phyloP scores from a whole-genome alignment of 2,329 filamentous ascomycete species.

The Aspergillus fumigatiaffinis region DNA sequence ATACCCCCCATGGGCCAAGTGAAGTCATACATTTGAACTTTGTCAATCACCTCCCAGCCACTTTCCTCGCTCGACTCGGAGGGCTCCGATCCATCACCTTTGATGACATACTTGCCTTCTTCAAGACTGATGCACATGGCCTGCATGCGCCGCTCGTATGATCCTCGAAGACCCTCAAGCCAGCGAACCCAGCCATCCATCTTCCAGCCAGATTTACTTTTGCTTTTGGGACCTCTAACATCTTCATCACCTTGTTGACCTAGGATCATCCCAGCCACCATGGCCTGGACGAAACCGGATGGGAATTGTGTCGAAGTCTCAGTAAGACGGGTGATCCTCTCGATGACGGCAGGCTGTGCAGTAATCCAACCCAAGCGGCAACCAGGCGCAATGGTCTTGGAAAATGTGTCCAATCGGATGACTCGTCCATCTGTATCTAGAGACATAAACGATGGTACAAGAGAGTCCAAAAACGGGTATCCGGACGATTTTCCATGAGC shows the following conservation, averaged over 20 bases:
- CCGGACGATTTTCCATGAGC: conserved; percentile 55
- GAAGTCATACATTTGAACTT: conserved; percentile 71
- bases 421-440: conserved; percentile 84
- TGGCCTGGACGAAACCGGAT: conserved; percentile 81
- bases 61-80: conserved; percentile 38
- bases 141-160: conserved; percentile 81
- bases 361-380: conserved; percentile 90
- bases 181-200: conserved; percentile 85
- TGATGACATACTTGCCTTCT: conserved; percentile 61
- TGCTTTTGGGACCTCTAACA: conserved; percentile 36
- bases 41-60: conserved; percentile 73
- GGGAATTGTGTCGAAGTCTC: conserved; percentile 79
- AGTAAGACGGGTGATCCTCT: conserved; percentile 68
- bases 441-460: conserved; percentile 76
- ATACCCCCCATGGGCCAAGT: conserved; percentile 80
- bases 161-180: conserved; percentile 77
- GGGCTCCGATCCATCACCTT: conserved; percentile 44
- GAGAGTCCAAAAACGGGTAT: conserved; percentile 74
- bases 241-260: conserved; percentile 59
- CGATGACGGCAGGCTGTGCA: conserved; percentile 71
- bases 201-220: conserved; percentile 65
- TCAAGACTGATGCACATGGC: conserved; percentile 73
- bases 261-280: conserved; percentile 62
- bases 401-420: conserved; percentile 86
- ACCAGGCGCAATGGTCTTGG: conserved; percentile 86